These are phyloP conservation scores for Thermochaetoides thermophila DNA, from an alignment of 495 filamentous ascomycete species.

Conservation along the genomic window DNA sequence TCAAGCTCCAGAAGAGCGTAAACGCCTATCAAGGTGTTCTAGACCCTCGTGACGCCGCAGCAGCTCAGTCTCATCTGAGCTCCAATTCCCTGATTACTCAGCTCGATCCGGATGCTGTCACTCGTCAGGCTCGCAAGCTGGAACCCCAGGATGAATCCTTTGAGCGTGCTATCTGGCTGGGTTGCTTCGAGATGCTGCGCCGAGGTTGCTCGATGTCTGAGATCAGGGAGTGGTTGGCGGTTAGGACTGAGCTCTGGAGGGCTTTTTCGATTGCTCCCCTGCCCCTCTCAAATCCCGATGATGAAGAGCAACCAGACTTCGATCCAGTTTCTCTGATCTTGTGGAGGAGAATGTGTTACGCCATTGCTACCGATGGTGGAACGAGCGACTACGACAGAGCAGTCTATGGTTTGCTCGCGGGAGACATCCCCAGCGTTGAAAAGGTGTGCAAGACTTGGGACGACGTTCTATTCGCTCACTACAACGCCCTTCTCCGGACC, in stretches of 20 bases:
- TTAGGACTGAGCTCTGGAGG: slow-evolving; percentile 71
- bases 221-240: slow-evolving; percentile 67
- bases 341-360: slow-evolving; percentile 74
- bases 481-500: slow-evolving; percentile 62
- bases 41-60: slow-evolving; percentile 41
- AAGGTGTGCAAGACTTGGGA: slow-evolving; percentile 71
- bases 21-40: slow-evolving; percentile 46
- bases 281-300: slow-evolving; percentile 29
- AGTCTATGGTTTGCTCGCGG: slow-evolving; percentile 76
- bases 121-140: slow-evolving; percentile 56
- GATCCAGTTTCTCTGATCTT: slow-evolving; percentile 41
- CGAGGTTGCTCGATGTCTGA: slow-evolving; percentile 56
- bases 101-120: slow-evolving; percentile 80
- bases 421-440: slow-evolving; percentile 62
- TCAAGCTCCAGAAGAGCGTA: slow-evolving; percentile 80
- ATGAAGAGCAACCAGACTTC: slow-evolving; percentile 19
- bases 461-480: slow-evolving; percentile 79
- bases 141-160: slow-evolving; percentile 71
- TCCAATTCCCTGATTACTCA: slow-evolving; percentile 65
- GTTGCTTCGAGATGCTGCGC: slow-evolving; percentile 76
- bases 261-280: slow-evolving; percentile 50
- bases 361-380: slow-evolving; percentile 50
- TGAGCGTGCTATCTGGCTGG: slow-evolving; percentile 75
- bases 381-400: slow-evolving; percentile 69
- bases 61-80: slow-evolving; percentile 41